Percentiles rank a stretch among this genome's conserved stretches.
These are phyloP conservation scores for Lipomyces kockii DNA, from an alignment of 805 yeast species.

Conservation along the genomic window DNA sequence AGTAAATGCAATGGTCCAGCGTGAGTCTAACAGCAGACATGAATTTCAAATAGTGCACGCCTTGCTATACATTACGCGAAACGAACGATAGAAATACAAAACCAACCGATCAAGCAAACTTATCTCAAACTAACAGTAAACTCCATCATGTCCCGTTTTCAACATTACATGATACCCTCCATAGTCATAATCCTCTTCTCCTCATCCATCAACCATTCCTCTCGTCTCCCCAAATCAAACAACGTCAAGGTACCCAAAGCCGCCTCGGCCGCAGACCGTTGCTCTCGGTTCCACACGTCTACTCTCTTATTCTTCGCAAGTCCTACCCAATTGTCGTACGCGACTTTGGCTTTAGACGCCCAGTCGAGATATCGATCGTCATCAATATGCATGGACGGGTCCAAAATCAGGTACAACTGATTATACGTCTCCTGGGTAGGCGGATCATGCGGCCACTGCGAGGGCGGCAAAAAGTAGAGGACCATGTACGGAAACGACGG, in stretches of 20 bases:
- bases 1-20: not conserved
- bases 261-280: conserved; percentile 52
- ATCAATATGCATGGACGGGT: conserved; percentile 32
- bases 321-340: conserved; percentile 54
- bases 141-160: not conserved
- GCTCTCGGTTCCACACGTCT: conserved; percentile 54
- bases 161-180: conserved; percentile 21
- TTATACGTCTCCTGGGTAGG: conserved; percentile 55
- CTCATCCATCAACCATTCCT: conserved; percentile 48
- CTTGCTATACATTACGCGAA: not conserved
- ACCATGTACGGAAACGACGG: conserved; percentile 58
- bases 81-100: conserved; percentile 1
- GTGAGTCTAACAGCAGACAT: too few species aligned
- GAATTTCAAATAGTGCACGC: not conserved
- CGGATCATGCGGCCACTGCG: conserved; percentile 58
- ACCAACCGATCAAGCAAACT: not conserved
- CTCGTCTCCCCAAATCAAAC: conserved; percentile 53
- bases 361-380: conserved; percentile 42
- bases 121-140: not conserved
- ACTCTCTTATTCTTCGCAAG: conserved; percentile 46
- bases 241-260: conserved; percentile 50
- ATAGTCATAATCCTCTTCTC: conserved; percentile 36
- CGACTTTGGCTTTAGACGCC: conserved; percentile 50
- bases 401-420: conserved; percentile 43
- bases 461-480: conserved; percentile 47